Evolutionary conservation across 352 stramenopile species (phyloP), one percentile per base, ranked within the genome.

Genomic region (Pythium aquatile): DNA sequence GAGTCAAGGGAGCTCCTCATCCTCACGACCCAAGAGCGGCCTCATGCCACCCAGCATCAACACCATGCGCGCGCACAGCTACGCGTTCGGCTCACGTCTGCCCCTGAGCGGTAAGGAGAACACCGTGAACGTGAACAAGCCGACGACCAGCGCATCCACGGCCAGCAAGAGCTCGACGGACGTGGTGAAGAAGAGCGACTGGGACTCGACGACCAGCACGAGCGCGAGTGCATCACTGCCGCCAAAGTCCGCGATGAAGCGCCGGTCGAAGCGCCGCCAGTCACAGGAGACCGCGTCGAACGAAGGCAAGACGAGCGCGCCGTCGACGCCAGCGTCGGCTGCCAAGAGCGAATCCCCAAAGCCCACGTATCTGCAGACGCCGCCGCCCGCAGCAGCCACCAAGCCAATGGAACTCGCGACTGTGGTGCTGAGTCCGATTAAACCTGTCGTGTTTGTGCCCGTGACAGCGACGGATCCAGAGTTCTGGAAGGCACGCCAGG

Each of bases 401-500:
- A 46, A 37, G 32, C 24, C 63, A 24, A 32, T 30, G 16, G 16
- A 57, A n/a, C 33, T 47, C 56, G 13, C 40, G 59, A 66, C 37
- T 3, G 33, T 63, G 5, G 33, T 29, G 54, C 46, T 68, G 33
- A 37, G 58, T 24, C 58, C 66, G 9, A 48, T 64, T 16, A 53
- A 65, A 40, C 48, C 52, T 20, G n/a, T 71, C 17, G 37, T 17
- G 20, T 70, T 59, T 33, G 52, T 55, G 40, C 7, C 55, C 63
- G 49, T 60, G 74, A 68, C 28, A 32, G 61, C 68, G 29, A 66
- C 68, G 1, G 64, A 77, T 2, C 68, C 75, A 35, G 70, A 59
- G 33, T 83, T 78, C 54, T 83, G 75, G 75, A 69, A 75, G 47
- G 68, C 74, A 47, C 70, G 75, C 26, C 73, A 74, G 60, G 35